phyloP scores from a whole-genome alignment of 306 rosid genomes.

The Luffa acutangula region DNA sequence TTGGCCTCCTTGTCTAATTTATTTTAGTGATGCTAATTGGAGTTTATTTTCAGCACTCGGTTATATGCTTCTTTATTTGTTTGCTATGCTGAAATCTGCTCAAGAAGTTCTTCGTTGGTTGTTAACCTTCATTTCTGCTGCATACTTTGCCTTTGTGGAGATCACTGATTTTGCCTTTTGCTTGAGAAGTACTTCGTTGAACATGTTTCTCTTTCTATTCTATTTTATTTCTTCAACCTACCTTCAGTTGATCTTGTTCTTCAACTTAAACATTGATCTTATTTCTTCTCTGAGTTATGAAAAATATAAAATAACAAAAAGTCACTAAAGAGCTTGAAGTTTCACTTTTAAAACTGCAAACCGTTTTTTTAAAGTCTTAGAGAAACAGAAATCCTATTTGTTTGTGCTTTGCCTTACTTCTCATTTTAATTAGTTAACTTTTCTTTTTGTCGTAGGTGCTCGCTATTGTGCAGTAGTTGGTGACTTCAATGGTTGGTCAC shows the following conservation, averaged over 20 bases:
- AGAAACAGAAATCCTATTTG: neutral
- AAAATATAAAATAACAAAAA: neutral
- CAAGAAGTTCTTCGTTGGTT: neutral
- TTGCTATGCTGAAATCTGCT: neutral
- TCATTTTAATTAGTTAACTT: constrained; percentile 6
- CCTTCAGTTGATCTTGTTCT: neutral
- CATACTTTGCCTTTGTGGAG: neutral
- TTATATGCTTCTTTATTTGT: neutral
- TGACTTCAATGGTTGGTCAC: constrained; percentile 88
- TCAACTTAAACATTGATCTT: neutral
- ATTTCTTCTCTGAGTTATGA: neutral
- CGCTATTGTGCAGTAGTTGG: constrained; percentile 84
- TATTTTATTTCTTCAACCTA: neutral
- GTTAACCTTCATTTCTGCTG: neutral
- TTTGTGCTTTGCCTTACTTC: neutral
- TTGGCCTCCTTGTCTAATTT: neutral
- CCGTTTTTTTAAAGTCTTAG: neutral
- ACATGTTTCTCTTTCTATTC: neutral
- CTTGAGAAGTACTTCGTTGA: neutral
- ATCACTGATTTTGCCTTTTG: neutral
- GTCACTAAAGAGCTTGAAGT: neutral
- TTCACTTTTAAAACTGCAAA: neutral
- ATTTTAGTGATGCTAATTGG: neutral
- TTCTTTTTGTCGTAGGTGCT: constrained; percentile 53
- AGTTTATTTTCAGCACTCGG: neutral